These are phyloP conservation scores for Phoenix roebelenii DNA, from an alignment of 176 grass and related monocot species.

Conservation along the genomic window DNA sequence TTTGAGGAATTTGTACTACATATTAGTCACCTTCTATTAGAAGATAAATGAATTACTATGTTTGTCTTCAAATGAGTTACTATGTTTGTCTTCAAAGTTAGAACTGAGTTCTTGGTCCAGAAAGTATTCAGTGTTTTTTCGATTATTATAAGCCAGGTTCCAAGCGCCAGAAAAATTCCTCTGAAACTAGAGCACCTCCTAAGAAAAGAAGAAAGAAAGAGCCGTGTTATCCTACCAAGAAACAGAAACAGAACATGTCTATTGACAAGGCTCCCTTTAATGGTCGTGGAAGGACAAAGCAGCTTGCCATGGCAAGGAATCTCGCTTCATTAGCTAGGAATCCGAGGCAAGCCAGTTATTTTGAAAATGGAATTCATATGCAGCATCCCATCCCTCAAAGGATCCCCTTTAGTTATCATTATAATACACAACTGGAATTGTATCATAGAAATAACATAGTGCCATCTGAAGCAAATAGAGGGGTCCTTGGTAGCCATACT, in stretches of 20 bases:
- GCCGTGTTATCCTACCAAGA: not conserved
- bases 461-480: slow-evolving; percentile 1
- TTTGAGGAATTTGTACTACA: too few relatives aligned
- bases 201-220: slow-evolving; percentile 31
- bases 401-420: not conserved
- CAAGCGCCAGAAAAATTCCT: slow-evolving; percentile 19
- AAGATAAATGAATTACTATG: too few relatives aligned
- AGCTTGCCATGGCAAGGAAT: not conserved
- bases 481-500: not conserved
- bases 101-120: not conserved
- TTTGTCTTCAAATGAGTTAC: slow-evolving; percentile 1
- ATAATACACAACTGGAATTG: not conserved
- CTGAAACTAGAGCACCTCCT: slow-evolving; percentile 17
- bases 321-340: not conserved
- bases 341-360: not conserved
- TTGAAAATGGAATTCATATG: slow-evolving; percentile 1
- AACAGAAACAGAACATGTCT: not conserved
- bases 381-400: not conserved
- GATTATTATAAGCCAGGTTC: slow-evolving; percentile 12
- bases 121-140: not conserved
- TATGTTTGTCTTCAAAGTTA: not conserved
- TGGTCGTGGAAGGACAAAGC: not conserved
- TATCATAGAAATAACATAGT: not conserved
- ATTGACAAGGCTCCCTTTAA: not conserved
- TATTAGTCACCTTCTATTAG: too few relatives aligned